Percentiles rank a stretch among this genome's conserved stretches.
Evolutionary conservation across 2,329 filamentous ascomycete species (phyloP).

Genomic region (Fusarium proliferatum): DNA sequence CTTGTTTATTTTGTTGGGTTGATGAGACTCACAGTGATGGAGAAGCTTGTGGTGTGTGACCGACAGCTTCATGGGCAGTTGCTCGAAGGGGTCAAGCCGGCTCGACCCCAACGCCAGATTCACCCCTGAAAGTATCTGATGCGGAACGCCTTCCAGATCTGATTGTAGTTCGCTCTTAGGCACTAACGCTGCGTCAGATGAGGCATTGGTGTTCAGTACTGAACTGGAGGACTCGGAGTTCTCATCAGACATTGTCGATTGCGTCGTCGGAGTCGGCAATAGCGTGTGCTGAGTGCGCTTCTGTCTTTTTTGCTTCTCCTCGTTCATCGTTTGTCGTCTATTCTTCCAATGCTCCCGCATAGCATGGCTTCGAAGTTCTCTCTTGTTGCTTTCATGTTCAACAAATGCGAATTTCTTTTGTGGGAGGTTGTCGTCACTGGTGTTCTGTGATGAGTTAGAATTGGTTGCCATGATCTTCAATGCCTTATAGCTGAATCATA

Average conservation of each 20-base stretch:
- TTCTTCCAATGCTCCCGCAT: slow-evolving; percentile 52
- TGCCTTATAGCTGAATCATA: not conserved
- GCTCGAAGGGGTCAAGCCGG: slow-evolving; percentile 11
- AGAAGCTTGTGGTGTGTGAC: slow-evolving; percentile 4
- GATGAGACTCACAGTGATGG: not conserved
- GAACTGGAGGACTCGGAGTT: not conserved
- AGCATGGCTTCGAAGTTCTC: slow-evolving; percentile 46
- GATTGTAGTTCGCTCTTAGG: not conserved
- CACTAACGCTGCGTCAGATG: not conserved
- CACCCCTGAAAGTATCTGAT: slow-evolving; percentile 3
- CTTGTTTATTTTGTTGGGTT: not conserved
- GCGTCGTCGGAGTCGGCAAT: not conserved
- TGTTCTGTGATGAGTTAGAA: not conserved
- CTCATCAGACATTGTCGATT: not conserved
- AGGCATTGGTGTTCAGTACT: not conserved
- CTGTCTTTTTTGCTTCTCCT: slow-evolving; percentile 4
- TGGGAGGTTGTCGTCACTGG: not conserved
- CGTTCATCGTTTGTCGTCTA: slow-evolving; percentile 33
- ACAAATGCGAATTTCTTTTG: not conserved
- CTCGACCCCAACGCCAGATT: not conserved
- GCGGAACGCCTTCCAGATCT: not conserved
- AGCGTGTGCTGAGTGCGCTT: slow-evolving; percentile 13
- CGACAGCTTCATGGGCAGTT: not conserved
- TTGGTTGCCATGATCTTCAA: not conserved
- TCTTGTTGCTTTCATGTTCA: not conserved